A percentile compares a stretch with the other conserved stretches of the same genome.
Evolutionary conservation across 345 rosid species (phyloP).

Genomic region (Citrus inodora): DNA sequence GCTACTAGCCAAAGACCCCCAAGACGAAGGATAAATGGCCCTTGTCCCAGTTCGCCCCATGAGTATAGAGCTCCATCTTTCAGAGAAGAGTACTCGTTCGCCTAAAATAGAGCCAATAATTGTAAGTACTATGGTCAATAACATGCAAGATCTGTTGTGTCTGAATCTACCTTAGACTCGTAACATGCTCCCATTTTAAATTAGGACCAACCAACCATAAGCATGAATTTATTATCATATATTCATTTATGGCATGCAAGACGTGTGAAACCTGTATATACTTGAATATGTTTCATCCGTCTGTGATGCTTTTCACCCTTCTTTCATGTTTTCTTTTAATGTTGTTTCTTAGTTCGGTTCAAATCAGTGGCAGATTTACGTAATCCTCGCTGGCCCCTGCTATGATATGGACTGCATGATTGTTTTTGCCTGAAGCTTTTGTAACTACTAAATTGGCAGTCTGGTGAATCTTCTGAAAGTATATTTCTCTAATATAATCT

Average conservation of each 20-base stretch:
- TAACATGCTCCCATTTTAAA: constrained; percentile 59
- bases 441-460: background rate
- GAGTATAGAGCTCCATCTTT: constrained; percentile 82
- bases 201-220: constrained; percentile 7
- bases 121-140: constrained; percentile 6
- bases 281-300: background rate
- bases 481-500: background rate
- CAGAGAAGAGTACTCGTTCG: constrained; percentile 81
- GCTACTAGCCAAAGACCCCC: constrained; percentile 87
- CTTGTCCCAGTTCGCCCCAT: constrained; percentile 81
- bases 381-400: background rate
- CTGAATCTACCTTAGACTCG: constrained; percentile 51
- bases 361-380: background rate
- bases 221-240: background rate
- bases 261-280: background rate
- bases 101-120: constrained; percentile 37
- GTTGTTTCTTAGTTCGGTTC: background rate
- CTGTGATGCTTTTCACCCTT: background rate
- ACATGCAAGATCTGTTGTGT: background rate
- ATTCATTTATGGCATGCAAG: background rate
- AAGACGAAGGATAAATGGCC: constrained; percentile 64
- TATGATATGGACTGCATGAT: background rate
- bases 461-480: background rate
- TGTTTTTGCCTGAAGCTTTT: background rate
- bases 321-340: background rate